These are phyloP conservation scores for Nannochloropsis oceanica DNA, from an alignment of 108 stramenopile species.

Conservation along the genomic window DNA sequence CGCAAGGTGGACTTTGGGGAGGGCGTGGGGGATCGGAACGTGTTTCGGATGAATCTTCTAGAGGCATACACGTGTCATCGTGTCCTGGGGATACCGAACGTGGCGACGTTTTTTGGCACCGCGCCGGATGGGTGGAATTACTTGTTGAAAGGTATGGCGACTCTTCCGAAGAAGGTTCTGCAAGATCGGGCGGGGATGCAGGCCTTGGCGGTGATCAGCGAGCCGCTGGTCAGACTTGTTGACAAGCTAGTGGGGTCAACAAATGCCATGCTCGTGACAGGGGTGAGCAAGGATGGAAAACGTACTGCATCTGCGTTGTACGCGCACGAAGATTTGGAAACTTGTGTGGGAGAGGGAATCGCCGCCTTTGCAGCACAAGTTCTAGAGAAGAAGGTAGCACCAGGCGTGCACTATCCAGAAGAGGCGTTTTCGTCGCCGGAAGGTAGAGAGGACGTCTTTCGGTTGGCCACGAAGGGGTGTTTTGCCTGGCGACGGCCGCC, in stretches of 20 bases:
- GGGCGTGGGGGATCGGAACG: neutral
- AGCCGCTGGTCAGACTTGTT: slow-evolving; percentile 14
- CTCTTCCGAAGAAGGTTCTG: slow-evolving; percentile 18
- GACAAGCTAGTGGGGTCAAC: slow-evolving; percentile 26
- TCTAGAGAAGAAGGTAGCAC: neutral
- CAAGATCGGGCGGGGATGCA: slow-evolving; percentile 22
- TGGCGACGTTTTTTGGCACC: slow-evolving; percentile 17
- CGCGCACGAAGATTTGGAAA: slow-evolving; percentile 26
- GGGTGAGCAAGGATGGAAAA: slow-evolving; percentile 8
- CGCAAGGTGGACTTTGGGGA: slow-evolving; percentile 20
- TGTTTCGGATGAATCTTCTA: slow-evolving; percentile 23
- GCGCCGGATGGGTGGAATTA: slow-evolving; percentile 30
- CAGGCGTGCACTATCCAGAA: slow-evolving; percentile 23
- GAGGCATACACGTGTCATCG: slow-evolving; percentile 12
- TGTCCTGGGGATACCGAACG: slow-evolving; percentile 16
- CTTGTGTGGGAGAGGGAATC: slow-evolving; percentile 23
- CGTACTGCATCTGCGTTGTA: slow-evolving; percentile 3
- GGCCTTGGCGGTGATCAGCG: slow-evolving; percentile 15
- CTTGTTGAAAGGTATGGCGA: slow-evolving; percentile 24
- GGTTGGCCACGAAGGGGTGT: neutral
- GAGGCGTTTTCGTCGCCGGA: slow-evolving; percentile 8
- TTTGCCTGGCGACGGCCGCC: neutral
- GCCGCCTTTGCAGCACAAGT: slow-evolving; percentile 17
- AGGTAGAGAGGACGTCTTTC: neutral
- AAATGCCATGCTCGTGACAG: slow-evolving; percentile 23